phyloP scores from a whole-genome alignment of 495 filamentous ascomycete species.

The Penicillium herquei region DNA sequence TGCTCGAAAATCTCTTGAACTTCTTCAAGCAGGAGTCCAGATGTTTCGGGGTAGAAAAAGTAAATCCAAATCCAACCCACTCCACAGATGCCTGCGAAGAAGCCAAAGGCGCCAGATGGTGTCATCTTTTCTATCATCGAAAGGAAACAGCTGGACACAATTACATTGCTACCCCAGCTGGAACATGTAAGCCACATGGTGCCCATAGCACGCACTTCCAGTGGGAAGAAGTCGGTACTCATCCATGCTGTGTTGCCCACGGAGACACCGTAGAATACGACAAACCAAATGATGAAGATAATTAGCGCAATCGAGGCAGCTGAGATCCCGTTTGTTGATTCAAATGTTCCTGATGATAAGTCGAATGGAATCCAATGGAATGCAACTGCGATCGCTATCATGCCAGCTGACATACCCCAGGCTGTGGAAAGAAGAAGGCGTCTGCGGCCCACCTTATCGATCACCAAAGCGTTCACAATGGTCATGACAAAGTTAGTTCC shows the following conservation, averaged over 20 bases:
- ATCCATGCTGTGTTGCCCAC: conserved; percentile 53
- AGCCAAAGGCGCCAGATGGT: conserved; percentile 50
- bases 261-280: conserved; percentile 44
- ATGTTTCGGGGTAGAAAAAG: conserved; percentile 52
- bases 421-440: conserved; percentile 48
- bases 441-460: conserved; percentile 51
- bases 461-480: conserved; percentile 47
- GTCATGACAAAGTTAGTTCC: conserved; percentile 56
- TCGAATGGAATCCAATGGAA: conserved; percentile 53
- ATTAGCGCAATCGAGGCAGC: conserved; percentile 44
- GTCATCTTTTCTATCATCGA: conserved; percentile 49
- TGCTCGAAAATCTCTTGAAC: conserved; percentile 48
- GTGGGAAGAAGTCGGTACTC: conserved; percentile 49
- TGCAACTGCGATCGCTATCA: conserved; percentile 44
- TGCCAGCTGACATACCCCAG: conserved; percentile 44
- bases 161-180: conserved; percentile 52
- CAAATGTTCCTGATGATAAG: conserved; percentile 24
- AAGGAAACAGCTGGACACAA: conserved; percentile 52
- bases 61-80: conserved; percentile 45
- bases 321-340: conserved; percentile 19
- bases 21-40: conserved; percentile 49
- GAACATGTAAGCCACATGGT: conserved; percentile 53
- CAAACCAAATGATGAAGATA: conserved; percentile 48
- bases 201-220: conserved; percentile 52
- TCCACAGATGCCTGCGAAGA: conserved; percentile 50